Evolutionary conservation across 495 filamentous ascomycete species (phyloP).

Genomic region (Bryoglossum gracile): DNA sequence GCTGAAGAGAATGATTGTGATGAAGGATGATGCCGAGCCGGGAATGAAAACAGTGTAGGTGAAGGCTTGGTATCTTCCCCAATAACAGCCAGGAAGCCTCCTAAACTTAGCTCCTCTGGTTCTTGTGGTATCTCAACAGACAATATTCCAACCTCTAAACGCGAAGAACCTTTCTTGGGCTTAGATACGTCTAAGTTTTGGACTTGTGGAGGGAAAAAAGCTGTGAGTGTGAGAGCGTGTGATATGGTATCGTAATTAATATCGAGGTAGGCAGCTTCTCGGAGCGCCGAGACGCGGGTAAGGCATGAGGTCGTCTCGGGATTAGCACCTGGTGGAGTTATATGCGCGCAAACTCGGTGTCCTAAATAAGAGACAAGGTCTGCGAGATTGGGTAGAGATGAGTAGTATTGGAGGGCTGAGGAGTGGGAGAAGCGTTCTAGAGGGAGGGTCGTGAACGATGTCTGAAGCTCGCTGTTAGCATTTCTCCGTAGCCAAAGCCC

Average conservation of each 20-base stretch:
- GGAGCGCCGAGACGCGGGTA: conserved; percentile 5
- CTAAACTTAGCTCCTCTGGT: conserved; percentile 65
- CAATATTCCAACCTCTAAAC: conserved; percentile 79
- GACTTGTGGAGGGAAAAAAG: conserved; percentile 15
- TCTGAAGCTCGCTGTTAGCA: conserved; percentile 34
- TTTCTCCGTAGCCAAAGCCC: not conserved
- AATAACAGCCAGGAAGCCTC: conserved; percentile 71
- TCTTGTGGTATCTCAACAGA: conserved; percentile 51
- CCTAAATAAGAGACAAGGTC: conserved; percentile 51
- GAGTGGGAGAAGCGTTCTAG: conserved; percentile 59
- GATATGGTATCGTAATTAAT: conserved; percentile 25
- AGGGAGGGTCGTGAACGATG: conserved; percentile 60
- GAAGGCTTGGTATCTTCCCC: conserved; percentile 61
- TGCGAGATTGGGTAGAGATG: conserved; percentile 48
- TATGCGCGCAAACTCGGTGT: conserved; percentile 43
- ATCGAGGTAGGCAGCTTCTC: conserved; percentile 15
- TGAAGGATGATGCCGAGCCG: conserved; percentile 69
- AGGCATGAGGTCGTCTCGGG: conserved; percentile 18
- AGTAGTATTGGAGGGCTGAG: conserved; percentile 61
- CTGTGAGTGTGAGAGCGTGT: conserved; percentile 21
- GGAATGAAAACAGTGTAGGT: conserved; percentile 81
- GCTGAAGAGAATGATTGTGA: conserved; percentile 37
- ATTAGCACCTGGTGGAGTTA: not conserved
- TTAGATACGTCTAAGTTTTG: conserved; percentile 16
- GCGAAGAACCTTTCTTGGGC: conserved; percentile 23